Base-by-base conservation (phyloP, 1,284 basidiomycete species). In the Apiotrichum akiyoshidainum region DNA sequence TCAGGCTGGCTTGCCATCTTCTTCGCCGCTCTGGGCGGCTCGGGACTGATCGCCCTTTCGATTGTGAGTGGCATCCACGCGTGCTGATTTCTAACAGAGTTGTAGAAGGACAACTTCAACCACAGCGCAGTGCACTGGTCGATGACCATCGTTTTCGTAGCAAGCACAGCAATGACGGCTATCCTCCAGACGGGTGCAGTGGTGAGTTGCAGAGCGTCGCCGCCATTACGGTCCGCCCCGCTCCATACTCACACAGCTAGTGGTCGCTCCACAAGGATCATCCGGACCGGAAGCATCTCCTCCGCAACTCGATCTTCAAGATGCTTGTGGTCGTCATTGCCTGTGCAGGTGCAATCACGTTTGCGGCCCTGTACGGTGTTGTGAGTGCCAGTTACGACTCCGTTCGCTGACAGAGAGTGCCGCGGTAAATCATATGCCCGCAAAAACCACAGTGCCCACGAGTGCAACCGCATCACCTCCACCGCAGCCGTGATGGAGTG, bases 131-230 rank as follows among this genome's bases (percentile, higher is more conserved):
- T 80, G 2, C 82, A 83, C 65, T 82, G 81, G 81, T 66, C 68
- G 33, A 78, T 80, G 74, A 79, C 81, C 0, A 58, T 77, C 17
- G 70, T 82, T 51, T 83, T 83, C 64, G 71, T 83, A 55, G 74
- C 80, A 37, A 75, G 74, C 54, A 73, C 80, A 12, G 81, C 80
- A 16, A 57, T 83, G 16, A 78, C 77, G 14, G 81, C 81, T 35
- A 72, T 80, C 46, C 79, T 79, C 68, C 81, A 83, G 63, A 75
- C 78, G 2, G 69, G 75, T 35, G 78, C 83, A 64, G 67, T 82
- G 40, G 75, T 78, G 54, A 69, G 74, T 65, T 59, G 71, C 19
- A 19, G 4, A 17, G 14, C 3, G 21, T 8, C n/a, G 16, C 6
- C 17, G 17, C 2, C 39, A 5, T n/a, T 2, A 41, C 3, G 17